Percentiles rank a stretch among this genome's conserved stretches.
Conservation (phyloP, 73 alveolate species). For the Paramecium sonneborni region DNA sequence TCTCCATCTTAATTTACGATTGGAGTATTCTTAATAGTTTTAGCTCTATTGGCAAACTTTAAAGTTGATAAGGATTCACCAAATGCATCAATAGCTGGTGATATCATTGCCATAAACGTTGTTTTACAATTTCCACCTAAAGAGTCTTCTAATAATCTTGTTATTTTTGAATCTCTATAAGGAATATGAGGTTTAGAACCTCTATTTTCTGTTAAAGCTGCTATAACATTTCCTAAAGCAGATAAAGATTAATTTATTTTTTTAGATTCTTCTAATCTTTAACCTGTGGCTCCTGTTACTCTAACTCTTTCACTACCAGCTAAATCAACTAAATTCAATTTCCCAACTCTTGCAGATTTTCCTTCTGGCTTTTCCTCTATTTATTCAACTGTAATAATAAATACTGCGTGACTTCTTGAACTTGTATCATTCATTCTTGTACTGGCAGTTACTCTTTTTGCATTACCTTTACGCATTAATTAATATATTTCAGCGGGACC, state of each 20-base stretch:
- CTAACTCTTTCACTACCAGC: conserved; percentile 91
- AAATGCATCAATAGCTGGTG: conserved; percentile 97
- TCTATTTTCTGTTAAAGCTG: conserved; percentile 77
- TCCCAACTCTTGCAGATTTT: conserved; percentile 75
- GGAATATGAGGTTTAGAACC: conserved; percentile 81
- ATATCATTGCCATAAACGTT: conserved; percentile 65
- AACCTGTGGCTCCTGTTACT: conserved; percentile 83
- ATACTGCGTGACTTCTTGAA: conserved; percentile 95
- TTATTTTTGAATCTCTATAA: conserved; percentile 87
- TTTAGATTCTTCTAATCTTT: conserved; percentile 83
- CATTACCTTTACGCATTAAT: conserved; percentile 91
- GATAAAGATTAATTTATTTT: conserved; percentile 83
- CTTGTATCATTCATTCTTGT: conserved; percentile 98
- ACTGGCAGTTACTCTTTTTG: conserved; percentile 86
- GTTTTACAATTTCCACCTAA: conserved; percentile 89
- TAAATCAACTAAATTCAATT: conserved; percentile 84
- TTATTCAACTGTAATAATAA: conserved; percentile 93
- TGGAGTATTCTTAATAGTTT: conserved; percentile 96
- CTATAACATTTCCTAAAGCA: conserved; percentile 88
- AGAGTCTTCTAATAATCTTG: conserved; percentile 87
- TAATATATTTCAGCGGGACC: conserved; percentile 90
- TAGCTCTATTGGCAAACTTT: conserved; percentile 99
- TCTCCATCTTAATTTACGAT: conserved; percentile 95
- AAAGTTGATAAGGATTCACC: conserved; percentile 96
- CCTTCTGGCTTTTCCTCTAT: conserved; percentile 53